Percentiles rank a stretch among this genome's conserved stretches.
These are phyloP conservation scores for Lindgomyces ingoldianus DNA, from an alignment of 495 filamentous ascomycete species.

Conservation along the genomic window DNA sequence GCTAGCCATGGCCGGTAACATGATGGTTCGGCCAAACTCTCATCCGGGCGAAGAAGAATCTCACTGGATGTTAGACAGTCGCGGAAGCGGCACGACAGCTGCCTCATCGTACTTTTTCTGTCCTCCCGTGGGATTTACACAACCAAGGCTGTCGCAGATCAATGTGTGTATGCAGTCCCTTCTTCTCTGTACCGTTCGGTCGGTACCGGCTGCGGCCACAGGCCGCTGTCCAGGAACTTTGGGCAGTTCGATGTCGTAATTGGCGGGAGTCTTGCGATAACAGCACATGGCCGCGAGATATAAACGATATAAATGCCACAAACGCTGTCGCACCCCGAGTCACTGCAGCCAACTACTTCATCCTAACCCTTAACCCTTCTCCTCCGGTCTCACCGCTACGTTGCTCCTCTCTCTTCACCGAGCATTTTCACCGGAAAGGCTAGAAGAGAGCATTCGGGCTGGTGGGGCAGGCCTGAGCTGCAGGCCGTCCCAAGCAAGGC, in stretches of 20 bases:
- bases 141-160: slow-evolving; percentile 1
- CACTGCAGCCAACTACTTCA: slow-evolving; percentile 7
- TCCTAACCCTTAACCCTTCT: not conserved
- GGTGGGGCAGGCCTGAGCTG: slow-evolving; percentile 7
- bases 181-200: not conserved
- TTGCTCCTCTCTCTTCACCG: slow-evolving; percentile 5
- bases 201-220: slow-evolving; percentile 3
- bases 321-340: slow-evolving; percentile 7
- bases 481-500: slow-evolving; percentile 9
- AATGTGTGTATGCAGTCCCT: not conserved
- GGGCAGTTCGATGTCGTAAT: slow-evolving; percentile 6
- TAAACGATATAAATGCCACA: slow-evolving; percentile 1
- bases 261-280: slow-evolving; percentile 5
- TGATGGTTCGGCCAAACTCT: not conserved
- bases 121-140: not conserved
- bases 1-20: not conserved
- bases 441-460: not conserved
- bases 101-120: not conserved
- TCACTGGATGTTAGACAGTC: not conserved
- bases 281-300: not conserved
- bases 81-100: not conserved
- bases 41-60: not conserved
- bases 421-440: not conserved
- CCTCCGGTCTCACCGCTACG: slow-evolving; percentile 18
- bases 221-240: slow-evolving; percentile 7